A percentile compares a stretch with the other conserved stretches of the same genome.
Evolutionary conservation across 2,329 filamentous ascomycete species (phyloP).

Genomic region (Diaporthe vexans): DNA sequence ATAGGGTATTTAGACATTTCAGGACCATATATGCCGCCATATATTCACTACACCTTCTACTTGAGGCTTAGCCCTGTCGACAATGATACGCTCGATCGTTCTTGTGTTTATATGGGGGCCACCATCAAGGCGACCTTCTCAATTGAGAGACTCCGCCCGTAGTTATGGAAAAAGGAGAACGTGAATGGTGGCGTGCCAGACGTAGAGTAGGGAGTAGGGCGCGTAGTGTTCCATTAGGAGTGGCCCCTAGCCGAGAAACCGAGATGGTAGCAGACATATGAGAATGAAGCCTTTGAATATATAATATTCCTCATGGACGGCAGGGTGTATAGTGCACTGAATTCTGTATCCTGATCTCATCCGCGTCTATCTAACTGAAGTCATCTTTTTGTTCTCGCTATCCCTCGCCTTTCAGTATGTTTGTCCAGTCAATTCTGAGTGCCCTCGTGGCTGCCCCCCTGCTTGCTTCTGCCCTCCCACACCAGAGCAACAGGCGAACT

Average conservation of each 20-base stretch:
- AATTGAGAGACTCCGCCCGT: slow-evolving; percentile 11
- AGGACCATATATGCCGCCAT: slow-evolving; percentile 14
- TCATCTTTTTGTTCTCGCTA: not conserved
- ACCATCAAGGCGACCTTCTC: slow-evolving; percentile 4
- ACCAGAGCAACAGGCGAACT: slow-evolving; percentile 22
- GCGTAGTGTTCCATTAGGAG: not conserved
- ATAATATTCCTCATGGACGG: not conserved
- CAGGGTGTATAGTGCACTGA: accelerated
- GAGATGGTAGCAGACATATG: not conserved
- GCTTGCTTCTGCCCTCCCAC: slow-evolving; percentile 26
- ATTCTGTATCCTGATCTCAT: not conserved
- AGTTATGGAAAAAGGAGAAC: not conserved
- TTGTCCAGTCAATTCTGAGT: slow-evolving; percentile 5
- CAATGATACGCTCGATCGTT: slow-evolving; percentile 18
- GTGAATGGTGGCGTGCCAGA: not conserved
- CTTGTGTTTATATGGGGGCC: not conserved
- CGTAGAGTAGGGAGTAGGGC: not conserved
- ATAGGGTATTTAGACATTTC: slow-evolving; percentile 3
- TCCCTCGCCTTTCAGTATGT: not conserved
- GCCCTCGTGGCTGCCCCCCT: slow-evolving; percentile 25
- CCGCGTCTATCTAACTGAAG: not conserved
- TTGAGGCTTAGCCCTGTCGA: not conserved
- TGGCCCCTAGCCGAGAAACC: not conserved
- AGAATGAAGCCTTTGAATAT: not conserved
- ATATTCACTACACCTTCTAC: slow-evolving; percentile 11